Evolutionary conservation across 2,329 filamentous ascomycete genomes (phyloP).

Genomic region (Exserohilum turcica): DNA sequence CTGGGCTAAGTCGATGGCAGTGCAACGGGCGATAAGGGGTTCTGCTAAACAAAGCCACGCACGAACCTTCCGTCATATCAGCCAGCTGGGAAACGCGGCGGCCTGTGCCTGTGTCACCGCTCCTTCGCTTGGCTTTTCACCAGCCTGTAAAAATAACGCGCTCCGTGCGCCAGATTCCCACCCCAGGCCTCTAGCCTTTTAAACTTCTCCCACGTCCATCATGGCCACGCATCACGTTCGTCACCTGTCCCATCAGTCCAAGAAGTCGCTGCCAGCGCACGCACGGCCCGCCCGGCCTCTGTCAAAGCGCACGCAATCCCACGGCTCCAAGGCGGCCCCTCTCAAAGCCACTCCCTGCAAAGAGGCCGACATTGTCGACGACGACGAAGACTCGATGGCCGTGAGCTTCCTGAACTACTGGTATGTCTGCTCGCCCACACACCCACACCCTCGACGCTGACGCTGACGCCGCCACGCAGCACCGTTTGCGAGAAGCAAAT

Average conservation of each 20-base stretch:
- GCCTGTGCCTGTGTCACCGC: conserved; percentile 49
- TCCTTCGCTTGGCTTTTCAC: conserved; percentile 31
- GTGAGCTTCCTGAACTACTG: conserved; percentile 60
- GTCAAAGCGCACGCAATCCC: conserved; percentile 42
- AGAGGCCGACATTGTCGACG: conserved; percentile 35
- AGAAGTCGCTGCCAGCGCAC: conserved; percentile 44
- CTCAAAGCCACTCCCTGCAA: conserved; percentile 32
- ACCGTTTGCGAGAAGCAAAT: conserved; percentile 70
- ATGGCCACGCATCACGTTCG: conserved; percentile 43
- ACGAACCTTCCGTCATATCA: conserved; percentile 43
- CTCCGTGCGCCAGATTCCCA: conserved; percentile 40
- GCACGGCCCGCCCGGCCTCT: conserved; percentile 42
- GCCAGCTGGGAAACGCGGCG: conserved; percentile 29
- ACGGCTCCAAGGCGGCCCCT: conserved; percentile 35
- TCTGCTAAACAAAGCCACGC: conserved; percentile 49
- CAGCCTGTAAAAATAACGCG: conserved; percentile 36
- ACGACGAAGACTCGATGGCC: conserved; percentile 58
- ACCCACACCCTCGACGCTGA: conserved; percentile 1
- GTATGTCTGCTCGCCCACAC: conserved; percentile 39
- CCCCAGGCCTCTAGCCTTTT: conserved; percentile 44
- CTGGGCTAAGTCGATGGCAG: conserved; percentile 45
- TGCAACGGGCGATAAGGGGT: conserved; percentile 40
- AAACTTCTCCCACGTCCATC: conserved; percentile 44
- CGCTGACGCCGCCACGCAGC: conserved; percentile 46
- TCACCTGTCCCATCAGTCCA: conserved; percentile 42